Conservation (phyloP, 495 filamentous ascomycete genomes). For the Parmelia sp. region DNA sequence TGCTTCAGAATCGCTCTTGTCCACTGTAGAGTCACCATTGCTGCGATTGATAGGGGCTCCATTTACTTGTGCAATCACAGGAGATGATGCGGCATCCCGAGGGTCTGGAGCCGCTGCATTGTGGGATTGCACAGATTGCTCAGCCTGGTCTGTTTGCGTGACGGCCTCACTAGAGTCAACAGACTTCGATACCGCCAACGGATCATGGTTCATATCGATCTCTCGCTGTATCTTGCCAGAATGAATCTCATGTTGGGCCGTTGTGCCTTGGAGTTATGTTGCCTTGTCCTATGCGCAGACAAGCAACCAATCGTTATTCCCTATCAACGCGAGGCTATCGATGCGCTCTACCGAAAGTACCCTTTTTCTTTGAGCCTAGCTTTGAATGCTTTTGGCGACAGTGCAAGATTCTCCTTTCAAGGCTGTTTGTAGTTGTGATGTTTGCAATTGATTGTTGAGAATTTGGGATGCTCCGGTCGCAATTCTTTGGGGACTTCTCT, state of each 20-base stretch:
- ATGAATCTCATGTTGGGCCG: constrained; percentile 20
- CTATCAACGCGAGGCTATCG: constrained; percentile 2
- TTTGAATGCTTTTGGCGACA: neutral
- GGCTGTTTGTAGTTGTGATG: constrained; percentile 2
- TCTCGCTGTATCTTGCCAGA: constrained; percentile 10
- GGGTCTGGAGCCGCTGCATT: neutral
- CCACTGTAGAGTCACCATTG: constrained; percentile 21
- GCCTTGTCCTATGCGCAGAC: constrained; percentile 19
- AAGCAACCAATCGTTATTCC: constrained; percentile 15
- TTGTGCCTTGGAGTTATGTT: constrained; percentile 16
- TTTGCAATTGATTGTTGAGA: constrained; percentile 6
- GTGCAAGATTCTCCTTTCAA: neutral
- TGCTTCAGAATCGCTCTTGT: constrained; percentile 66
- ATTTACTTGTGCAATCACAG: constrained; percentile 9
- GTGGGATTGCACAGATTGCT: constrained; percentile 10
- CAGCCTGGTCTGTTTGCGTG: neutral
- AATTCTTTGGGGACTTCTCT: constrained; percentile 15
- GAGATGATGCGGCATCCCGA: neutral
- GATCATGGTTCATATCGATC: constrained; percentile 18
- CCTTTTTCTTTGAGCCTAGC: neutral
- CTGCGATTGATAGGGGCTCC: constrained; percentile 1
- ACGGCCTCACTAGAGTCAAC: constrained; percentile 1
- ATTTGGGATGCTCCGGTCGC: constrained; percentile 15
- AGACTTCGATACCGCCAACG: constrained; percentile 13
- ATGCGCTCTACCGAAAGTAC: constrained; percentile 7